Conservation (phyloP, 768 basidiomycete genomes). For the Boletellus ananas region DNA sequence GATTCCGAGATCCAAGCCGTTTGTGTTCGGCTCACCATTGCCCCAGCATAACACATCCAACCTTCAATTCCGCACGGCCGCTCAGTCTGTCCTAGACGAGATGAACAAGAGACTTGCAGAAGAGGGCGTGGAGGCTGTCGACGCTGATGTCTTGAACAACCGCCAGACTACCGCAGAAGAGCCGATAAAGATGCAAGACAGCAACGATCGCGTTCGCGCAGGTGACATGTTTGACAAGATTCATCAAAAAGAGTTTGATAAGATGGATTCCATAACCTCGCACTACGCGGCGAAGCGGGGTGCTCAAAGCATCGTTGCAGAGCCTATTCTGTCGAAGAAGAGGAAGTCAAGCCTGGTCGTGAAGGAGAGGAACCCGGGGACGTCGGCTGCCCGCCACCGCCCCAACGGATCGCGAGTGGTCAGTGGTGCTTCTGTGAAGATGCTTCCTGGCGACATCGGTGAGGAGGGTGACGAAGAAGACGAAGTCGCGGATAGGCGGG, state of each 20-base stretch:
- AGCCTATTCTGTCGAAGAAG: slow-evolving; percentile 33
- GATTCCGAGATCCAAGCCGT: slow-evolving; percentile 40
- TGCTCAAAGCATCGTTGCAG: slow-evolving; percentile 15
- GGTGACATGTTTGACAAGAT: slow-evolving; percentile 47
- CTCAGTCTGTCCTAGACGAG: slow-evolving; percentile 72
- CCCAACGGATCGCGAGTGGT: slow-evolving; percentile 22
- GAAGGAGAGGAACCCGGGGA: slow-evolving; percentile 26
- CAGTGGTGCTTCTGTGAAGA: slow-evolving; percentile 25
- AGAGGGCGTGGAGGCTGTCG: slow-evolving; percentile 51
- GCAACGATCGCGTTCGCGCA: slow-evolving; percentile 28
- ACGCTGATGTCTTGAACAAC: slow-evolving; percentile 42
- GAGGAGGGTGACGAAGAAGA: slow-evolving; percentile 48
- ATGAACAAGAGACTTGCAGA: slow-evolving; percentile 71
- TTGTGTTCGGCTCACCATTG: slow-evolving; percentile 75
- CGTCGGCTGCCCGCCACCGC: slow-evolving; percentile 15
- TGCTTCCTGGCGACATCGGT: slow-evolving; percentile 57
- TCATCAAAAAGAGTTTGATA: slow-evolving; percentile 63
- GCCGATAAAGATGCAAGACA: background rate
- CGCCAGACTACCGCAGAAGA: slow-evolving; percentile 5
- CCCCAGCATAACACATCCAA: slow-evolving; percentile 62
- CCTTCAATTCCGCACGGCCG: slow-evolving; percentile 61
- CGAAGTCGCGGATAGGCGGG: slow-evolving; percentile 35
- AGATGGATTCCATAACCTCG: slow-evolving; percentile 72
- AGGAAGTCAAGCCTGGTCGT: slow-evolving; percentile 51
- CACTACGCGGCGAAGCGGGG: slow-evolving; percentile 47